Base-by-base conservation (phyloP, 1,284 basidiomycete genomes). In the Marasmius tenuissimus region DNA sequence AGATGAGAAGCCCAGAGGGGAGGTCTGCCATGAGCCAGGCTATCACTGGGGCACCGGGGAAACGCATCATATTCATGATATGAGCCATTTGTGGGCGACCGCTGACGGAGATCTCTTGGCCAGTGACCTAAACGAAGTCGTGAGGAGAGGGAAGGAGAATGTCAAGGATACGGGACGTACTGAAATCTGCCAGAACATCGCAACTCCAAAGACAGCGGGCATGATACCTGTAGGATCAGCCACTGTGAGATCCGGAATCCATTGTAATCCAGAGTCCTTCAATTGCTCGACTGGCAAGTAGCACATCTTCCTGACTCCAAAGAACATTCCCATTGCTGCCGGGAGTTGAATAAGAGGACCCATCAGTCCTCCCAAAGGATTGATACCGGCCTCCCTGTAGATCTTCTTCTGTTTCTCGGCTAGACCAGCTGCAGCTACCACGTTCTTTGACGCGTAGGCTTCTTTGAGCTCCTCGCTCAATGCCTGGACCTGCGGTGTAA, bases 241-340 rank as follows among this genome's bases (percentile, higher is more conserved):
- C 1, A 82, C 72, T 0, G 94, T 94, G 62, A 99, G 75, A 73
- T 98, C 92, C 0, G 86, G 85, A 40, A 97, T 76, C 81, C 90
- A 89, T 49, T 75, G 79, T 16, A 96, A 75, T 0, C 96, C 96
- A 62, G 94, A 96, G 64, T 86, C 78, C 67, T 86, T 83, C 67
- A 98, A 76, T 72, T 92, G 91, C 50, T 83, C 80, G 35, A 97
- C 71, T 0, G 92, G 93, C 27, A 88, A 74, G 54, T 81, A 78
- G 61, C 90, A 91, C 77, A 98, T 83, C 42, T 78, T 78, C 72
- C 87, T 86, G 53, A 98, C 74, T 14, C 87, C 94, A 66, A 96
- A 89, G 83, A 98, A 99, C 78, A 95, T 81, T 34, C 89, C 87
- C 54, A 98, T 77, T 65, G 93, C 92, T 53, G 96, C 79, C 0